Evolutionary conservation across 2,329 filamentous ascomycete genomes (phyloP).

Genomic region (Pyrenochaeta sp.): DNA sequence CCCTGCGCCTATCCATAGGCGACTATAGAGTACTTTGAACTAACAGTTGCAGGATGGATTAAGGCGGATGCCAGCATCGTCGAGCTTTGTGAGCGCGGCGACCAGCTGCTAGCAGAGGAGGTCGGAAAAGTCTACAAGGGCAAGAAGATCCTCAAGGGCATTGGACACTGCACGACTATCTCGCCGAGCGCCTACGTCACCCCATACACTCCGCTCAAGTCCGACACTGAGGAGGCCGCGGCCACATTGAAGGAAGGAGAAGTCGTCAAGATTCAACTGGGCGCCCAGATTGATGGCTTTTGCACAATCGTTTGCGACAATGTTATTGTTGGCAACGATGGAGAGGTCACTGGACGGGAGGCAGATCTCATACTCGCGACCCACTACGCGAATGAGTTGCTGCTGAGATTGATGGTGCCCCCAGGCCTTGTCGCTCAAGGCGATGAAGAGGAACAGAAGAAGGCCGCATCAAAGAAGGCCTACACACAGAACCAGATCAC

Average conservation of each 20-base stretch:
- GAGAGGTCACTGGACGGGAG: constrained; percentile 74
- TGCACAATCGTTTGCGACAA: constrained; percentile 96
- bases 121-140: constrained; percentile 96
- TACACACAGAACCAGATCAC: constrained; percentile 89
- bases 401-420: constrained; percentile 89
- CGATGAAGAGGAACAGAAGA: constrained; percentile 94
- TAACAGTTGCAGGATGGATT: constrained; percentile 65
- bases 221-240: constrained; percentile 85
- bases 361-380: constrained; percentile 92
- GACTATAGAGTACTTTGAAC: constrained; percentile 20
- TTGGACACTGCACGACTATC: constrained; percentile 92
- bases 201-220: constrained; percentile 90
- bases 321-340: constrained; percentile 74
- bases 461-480: constrained; percentile 80
- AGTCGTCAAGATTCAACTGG: constrained; percentile 97
- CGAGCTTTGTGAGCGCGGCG: constrained; percentile 92
- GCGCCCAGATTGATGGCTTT: constrained; percentile 97
- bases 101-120: constrained; percentile 94
- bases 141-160: constrained; percentile 95
- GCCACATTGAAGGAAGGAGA: constrained; percentile 83
- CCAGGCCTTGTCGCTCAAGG: constrained; percentile 84
- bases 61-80: constrained; percentile 91
- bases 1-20: constrained; percentile 7
- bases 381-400: constrained; percentile 93
- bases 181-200: constrained; percentile 95